phyloP scores from a whole-genome alignment of 108 stramenopile species.

The Cyclotella baltica region DNA sequence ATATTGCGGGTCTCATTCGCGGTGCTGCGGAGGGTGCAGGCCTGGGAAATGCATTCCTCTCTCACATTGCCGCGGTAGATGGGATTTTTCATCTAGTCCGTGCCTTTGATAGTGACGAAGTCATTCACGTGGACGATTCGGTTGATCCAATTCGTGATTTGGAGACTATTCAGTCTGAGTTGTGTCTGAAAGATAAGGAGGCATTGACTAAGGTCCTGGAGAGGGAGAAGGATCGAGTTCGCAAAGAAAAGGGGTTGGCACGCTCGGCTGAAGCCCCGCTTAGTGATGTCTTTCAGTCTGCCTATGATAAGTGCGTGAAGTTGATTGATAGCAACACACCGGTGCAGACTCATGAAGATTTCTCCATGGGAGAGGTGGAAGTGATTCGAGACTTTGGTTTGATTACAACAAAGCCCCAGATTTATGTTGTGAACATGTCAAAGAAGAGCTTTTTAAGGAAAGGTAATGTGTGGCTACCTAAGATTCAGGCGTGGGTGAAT shows the following conservation, averaged over 20 bases:
- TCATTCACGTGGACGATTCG: slow-evolving; percentile 98
- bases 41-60: slow-evolving; percentile 98
- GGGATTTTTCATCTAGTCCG: slow-evolving; percentile 97
- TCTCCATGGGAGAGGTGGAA: slow-evolving; percentile 87
- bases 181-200: slow-evolving; percentile 93
- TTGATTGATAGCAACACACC: slow-evolving; percentile 87
- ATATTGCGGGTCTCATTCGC: slow-evolving; percentile 98
- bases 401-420: slow-evolving; percentile 98
- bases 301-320: slow-evolving; percentile 80
- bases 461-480: slow-evolving; percentile 95
- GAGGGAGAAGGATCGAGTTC: slow-evolving; percentile 77
- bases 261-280: slow-evolving; percentile 72
- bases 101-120: slow-evolving; percentile 97
- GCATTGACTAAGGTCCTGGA: slow-evolving; percentile 71
- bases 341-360: slow-evolving; percentile 83
- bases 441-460: slow-evolving; percentile 97
- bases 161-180: slow-evolving; percentile 97
- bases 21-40: slow-evolving; percentile 99
- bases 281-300: slow-evolving; percentile 69
- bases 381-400: slow-evolving; percentile 87
- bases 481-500: slow-evolving; percentile 96
- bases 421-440: slow-evolving; percentile 96
- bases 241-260: slow-evolving; percentile 88
- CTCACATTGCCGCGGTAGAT: slow-evolving; percentile 98
- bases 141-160: slow-evolving; percentile 99